These are phyloP conservation scores for Cutaneotrichosporon sp. DNA, from an alignment of 1,284 basidiomycete species.

Conservation along the genomic window DNA sequence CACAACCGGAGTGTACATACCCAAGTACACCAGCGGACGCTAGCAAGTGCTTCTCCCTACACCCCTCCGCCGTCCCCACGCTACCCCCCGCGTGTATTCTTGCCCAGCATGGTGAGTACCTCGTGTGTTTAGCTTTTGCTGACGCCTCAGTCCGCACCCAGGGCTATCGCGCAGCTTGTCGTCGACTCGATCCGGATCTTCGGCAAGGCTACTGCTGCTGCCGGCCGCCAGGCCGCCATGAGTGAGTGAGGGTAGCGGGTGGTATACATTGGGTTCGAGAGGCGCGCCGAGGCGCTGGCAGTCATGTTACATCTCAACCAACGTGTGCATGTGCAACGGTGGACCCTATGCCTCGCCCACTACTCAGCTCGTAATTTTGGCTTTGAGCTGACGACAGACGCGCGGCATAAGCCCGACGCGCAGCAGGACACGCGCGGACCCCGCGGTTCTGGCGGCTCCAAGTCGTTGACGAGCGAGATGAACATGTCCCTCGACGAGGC, in stretches of 20 bases:
- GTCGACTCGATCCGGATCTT: slow-evolving; percentile 49
- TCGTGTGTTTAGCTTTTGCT: background rate
- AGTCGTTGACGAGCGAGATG: slow-evolving; percentile 58
- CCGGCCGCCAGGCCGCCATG: slow-evolving; percentile 84
- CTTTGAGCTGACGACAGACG: slow-evolving; percentile 55
- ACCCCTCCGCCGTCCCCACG: background rate
- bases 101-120: slow-evolving; percentile 4
- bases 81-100: background rate
- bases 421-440: slow-evolving; percentile 33
- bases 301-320: no score
- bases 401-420: slow-evolving; percentile 62
- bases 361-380: no score
- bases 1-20: background rate
- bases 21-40: background rate
- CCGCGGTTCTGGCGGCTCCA: slow-evolving; percentile 13
- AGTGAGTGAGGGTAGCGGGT: slow-evolving; percentile 58
- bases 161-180: slow-evolving; percentile 34
- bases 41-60: background rate
- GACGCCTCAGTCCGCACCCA: slow-evolving; percentile 33
- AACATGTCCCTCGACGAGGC: slow-evolving; percentile 97
- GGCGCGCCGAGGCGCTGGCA: no score
- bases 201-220: slow-evolving; percentile 85
- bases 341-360: no score
- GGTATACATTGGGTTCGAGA: no score
- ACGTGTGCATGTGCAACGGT: no score